Base-by-base conservation (phyloP, 2,329 filamentous ascomycete genomes). In the Massarina eburnea region DNA sequence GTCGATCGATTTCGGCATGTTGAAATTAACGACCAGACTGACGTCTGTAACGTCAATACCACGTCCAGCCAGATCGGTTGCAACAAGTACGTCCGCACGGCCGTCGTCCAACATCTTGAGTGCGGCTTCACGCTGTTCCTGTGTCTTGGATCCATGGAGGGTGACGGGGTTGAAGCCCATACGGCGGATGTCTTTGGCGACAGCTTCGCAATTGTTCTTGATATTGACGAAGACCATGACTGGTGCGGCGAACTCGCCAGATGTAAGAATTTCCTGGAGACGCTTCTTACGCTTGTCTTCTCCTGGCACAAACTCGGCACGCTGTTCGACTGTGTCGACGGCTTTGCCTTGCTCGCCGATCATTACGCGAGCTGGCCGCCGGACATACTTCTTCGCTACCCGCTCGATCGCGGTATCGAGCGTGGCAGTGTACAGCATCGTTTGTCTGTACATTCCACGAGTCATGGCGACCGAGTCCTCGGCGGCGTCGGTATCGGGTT, bases 181-280 rank as follows among this genome's bases (percentile, higher is more conserved):
- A 41, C 88, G 82, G 67, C 95, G 94, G 76, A 99, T 94, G 66
- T 97, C 92, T 50, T 89, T 83, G 3, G 92, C 92, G 38, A 99
- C 87, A 48, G 90, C 89, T 69, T 99, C 94, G 76, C 92, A 97
- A 76, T 97, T 97, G 60, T 91, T 88, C 75, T 97, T 97, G 83
- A 97, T 96, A 73, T 99, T 99, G 81, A 99, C 94, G 70, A 99
- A 99, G 54, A 99, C 91, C 61, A 99, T 99, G 70, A 99, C 95
- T 14, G 94, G 94, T 8, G 92, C 83, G 7, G 81, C 78, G 72
- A 91, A 97, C 55, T 91, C 86, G 57, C 85, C 79, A 1, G 87
- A 91, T 38, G 81, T 77, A 30, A 99, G 83, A 49, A 99, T 94
- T 62, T 97, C 90, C 57, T 85, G 81, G n/a, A 99, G 84, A 2